A percentile compares a stretch with the other conserved stretches of the same genome.
Evolutionary conservation across 352 stramenopile genomes (phyloP).

Genomic region (Phytopythium kandeliae): DNA sequence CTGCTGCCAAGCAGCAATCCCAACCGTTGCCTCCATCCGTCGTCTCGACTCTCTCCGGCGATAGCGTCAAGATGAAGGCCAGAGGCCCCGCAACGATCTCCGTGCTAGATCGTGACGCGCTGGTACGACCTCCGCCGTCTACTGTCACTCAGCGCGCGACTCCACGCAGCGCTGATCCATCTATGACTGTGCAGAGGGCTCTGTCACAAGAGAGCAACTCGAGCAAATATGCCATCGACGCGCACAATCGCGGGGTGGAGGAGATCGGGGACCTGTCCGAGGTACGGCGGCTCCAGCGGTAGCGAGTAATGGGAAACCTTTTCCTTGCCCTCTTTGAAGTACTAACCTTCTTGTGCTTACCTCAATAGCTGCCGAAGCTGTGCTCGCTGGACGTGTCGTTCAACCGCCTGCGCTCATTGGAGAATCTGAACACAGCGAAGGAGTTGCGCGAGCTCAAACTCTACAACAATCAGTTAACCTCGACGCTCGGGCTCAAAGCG

Average conservation of each 20-base stretch:
- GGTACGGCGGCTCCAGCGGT: slow-evolving; percentile 14
- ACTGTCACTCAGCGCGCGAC: background rate
- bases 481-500: slow-evolving; percentile 40
- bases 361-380: slow-evolving; percentile 50
- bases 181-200: slow-evolving; percentile 19
- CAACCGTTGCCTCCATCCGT: no score
- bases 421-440: slow-evolving; percentile 53
- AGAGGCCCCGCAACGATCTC: slow-evolving; percentile 12
- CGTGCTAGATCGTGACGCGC: slow-evolving; percentile 28
- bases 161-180: no score
- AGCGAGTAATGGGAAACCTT: no score
- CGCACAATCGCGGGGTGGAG: slow-evolving; percentile 61
- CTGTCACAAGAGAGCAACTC: slow-evolving; percentile 68
- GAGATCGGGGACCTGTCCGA: slow-evolving; percentile 61
- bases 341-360: slow-evolving; percentile 1
- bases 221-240: slow-evolving; percentile 76
- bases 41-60: no score
- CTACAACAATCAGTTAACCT: slow-evolving; percentile 78
- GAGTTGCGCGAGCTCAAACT: slow-evolving; percentile 68
- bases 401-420: slow-evolving; percentile 50
- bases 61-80: slow-evolving; percentile 10
- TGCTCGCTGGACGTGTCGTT: slow-evolving; percentile 78
- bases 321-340: no score
- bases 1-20: no score
- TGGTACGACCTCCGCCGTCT: slow-evolving; percentile 15